Evolutionary conservation across 257 asterid genomes (phyloP).

Genomic region (Nicotiana knightiana): DNA sequence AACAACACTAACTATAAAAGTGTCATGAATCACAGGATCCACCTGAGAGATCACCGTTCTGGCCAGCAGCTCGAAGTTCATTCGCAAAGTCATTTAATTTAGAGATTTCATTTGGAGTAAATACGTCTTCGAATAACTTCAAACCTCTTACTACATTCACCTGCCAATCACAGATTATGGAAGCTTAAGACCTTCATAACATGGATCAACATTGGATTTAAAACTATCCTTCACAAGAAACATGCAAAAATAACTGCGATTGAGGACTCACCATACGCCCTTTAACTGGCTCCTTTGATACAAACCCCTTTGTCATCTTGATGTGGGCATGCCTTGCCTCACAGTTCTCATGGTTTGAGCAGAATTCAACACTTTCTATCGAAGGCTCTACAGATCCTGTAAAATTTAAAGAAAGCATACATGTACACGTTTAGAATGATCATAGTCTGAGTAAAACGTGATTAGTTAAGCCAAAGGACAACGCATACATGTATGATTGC

Average conservation of each 20-base stretch:
- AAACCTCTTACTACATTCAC: conserved; percentile 92
- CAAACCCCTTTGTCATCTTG: conserved; percentile 79
- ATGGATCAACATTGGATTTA: not conserved
- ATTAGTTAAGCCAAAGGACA: not conserved
- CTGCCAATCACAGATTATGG: conserved; percentile 33
- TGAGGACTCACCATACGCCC: conserved; percentile 75
- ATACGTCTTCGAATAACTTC: conserved; percentile 74
- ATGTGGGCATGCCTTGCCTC: conserved; percentile 66
- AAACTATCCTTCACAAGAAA: not conserved
- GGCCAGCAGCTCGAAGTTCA: conserved; percentile 88
- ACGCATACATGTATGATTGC: not conserved
- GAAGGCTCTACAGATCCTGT: conserved; percentile 75
- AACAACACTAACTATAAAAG: conserved; percentile 71
- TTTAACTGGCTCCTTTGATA: conserved; percentile 75
- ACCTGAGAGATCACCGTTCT: conserved; percentile 97
- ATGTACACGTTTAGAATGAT: not conserved
- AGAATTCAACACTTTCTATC: conserved; percentile 47
- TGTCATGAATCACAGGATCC: conserved; percentile 85
- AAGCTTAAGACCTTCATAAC: not conserved
- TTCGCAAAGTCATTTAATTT: conserved; percentile 70
- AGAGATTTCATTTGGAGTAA: conserved; percentile 68
- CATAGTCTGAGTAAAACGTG: not conserved
- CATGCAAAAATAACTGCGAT: not conserved
- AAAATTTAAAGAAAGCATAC: not conserved
- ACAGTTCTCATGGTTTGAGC: conserved; percentile 73